Percentiles rank a stretch among this genome's conserved stretches.
phyloP scores from a whole-genome alignment of 306 rosid genomes.

The Crotalaria pallida region DNA sequence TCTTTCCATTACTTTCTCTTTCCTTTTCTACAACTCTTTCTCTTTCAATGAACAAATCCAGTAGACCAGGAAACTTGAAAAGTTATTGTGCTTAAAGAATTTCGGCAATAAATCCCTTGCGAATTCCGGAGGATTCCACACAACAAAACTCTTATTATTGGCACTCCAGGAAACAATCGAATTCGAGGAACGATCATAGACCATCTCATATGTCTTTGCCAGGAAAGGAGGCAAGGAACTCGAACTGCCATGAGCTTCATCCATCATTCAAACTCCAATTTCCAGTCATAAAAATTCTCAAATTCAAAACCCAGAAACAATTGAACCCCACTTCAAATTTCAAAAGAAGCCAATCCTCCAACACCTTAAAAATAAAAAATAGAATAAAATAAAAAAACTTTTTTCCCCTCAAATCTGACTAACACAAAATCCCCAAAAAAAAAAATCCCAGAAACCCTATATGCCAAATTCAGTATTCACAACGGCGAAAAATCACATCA shows the following conservation, averaged over 20 bases:
- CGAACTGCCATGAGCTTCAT: conserved; percentile 66
- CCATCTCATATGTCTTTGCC: conserved; percentile 89
- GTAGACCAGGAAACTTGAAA: conserved; percentile 99
- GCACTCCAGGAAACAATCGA: conserved; percentile 75
- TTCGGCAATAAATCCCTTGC: conserved; percentile 70
- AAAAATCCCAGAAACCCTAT: background rate
- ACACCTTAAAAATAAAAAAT: background rate
- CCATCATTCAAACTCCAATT: conserved; percentile 52
- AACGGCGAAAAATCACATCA: conserved; percentile 21
- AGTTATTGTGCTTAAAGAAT: conserved; percentile 90
- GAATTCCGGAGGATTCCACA: conserved; percentile 82
- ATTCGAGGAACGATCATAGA: conserved; percentile 72
- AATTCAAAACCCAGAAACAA: conserved; percentile 32
- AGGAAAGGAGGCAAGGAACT: conserved; percentile 87
- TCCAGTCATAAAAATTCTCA: conserved; percentile 16
- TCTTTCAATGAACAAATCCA: no score
- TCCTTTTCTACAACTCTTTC: no score
- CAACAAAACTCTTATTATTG: conserved; percentile 61
- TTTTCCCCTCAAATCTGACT: background rate
- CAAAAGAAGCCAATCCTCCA: conserved; percentile 21
- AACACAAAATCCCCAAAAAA: conserved; percentile 16
- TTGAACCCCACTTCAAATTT: conserved; percentile 1
- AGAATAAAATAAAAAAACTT: background rate
- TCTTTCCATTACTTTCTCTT: no score
- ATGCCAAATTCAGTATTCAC: background rate